Evolutionary conservation across 331 rosid genomes (phyloP), one percentile per base, ranked within the genome.

Genomic region (Malus hybrid): DNA sequence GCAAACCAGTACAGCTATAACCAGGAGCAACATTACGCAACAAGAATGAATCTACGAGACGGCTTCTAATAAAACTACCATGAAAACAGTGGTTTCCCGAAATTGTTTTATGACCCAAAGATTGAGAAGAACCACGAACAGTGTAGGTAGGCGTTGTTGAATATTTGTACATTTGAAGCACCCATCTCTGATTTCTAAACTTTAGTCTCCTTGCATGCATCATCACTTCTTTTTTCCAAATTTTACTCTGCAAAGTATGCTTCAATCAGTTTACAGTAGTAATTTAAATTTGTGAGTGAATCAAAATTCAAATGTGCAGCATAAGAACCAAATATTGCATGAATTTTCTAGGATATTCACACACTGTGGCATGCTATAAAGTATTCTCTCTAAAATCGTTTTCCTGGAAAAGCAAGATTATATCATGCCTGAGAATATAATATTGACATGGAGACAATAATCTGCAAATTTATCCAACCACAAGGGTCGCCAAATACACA

Each of bases 201-300:
- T 84, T 87, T 83, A 95, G 80, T 86, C 87, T 88, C 84, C 90
- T 89, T 28, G 85, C 84, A 85, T 92, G 87, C 97, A 95, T 92
- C 83, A 87, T 87, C 71, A 70, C 77, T 69, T 77, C 59, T 69
- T 77, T 73, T 75, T 76, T 66, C 74, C 79, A 64, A 81, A 85
- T 70, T 71, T 67, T 59, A 73, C 39, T 57, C 91, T 76, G 83
- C 88, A 71, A 69, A 76, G 16, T n/a, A 65, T 18, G 61, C 69
- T 72, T 60, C 46, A 27, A 76, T 81, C 50, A 90, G 79, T 75
- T 28, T 24, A 36, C 22, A 34, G 3, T 42, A 12, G 29, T 11
- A 57, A 32, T 50, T 10, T 15, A 50, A 32, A 50, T 31, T 33
- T 28, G 54, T 11, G 22, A 20, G 34, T 16, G 29, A 15, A 70